Evolutionary conservation across 352 stramenopile genomes (phyloP), one percentile per base, ranked within the genome.

Genomic region (Globisporangium spinosum): DNA sequence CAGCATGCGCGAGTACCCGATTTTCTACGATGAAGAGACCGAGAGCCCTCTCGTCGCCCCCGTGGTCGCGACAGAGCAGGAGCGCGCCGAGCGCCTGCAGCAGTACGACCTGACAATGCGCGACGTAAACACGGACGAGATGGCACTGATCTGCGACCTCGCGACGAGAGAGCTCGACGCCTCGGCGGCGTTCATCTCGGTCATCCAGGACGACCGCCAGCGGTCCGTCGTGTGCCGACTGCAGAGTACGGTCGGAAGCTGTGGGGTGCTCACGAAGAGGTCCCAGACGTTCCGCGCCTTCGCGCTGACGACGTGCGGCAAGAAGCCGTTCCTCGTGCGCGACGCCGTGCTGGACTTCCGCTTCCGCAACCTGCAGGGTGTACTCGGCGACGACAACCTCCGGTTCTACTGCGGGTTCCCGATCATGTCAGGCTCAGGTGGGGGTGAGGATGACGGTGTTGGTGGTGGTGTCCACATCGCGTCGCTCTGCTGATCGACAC

Each of bases 71-170:
- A 70, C 72, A n/a, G 78, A 87, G 65, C 61, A 58, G 20, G 68
- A 68, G 45, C 70, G 80, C 45, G 65, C 73, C 1, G 55, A 73
- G 17, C 74, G 63, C 32, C 80, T 87, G 4, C 51, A 49, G n/a
- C 72, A 70, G 1, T 76, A 67, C 25, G 70, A 79, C 49, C 55
- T 84, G 0, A 55, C 15, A 8, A 56, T 17, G 8, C 70, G 62
- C 10, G 51, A 72, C 1, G 51, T 74, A 4, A 80, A 81, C 25
- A 64, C 68, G 23, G 47, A 64, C 22, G 79, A 83, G 43, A 71
- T 88, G 29, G 67, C 77, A 34, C 62, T 88, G 34, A 72, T 86
- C 32, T 89, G 80, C 51, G 73, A 84, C 20, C 76, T 89, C n/a
- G 77, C 73, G 2, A 75, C 74, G 0, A 85, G 80, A 34, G 80